Evolutionary conservation across 441 rosid species (phyloP).

Genomic region (Isatis lusitanica): DNA sequence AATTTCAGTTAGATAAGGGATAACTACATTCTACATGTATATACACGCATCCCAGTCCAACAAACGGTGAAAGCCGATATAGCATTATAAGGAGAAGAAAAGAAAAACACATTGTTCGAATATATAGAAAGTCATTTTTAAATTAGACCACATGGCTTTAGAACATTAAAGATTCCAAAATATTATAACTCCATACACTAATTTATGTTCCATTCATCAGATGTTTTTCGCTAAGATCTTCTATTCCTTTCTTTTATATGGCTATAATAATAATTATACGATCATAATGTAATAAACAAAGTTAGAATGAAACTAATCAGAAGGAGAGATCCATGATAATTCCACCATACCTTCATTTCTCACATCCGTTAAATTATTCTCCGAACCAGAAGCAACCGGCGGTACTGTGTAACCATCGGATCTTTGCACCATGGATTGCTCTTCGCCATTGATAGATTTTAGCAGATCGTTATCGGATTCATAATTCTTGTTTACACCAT

Average conservation of each 20-base stretch:
- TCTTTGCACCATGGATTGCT: slow-evolving; percentile 32
- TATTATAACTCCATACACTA: slow-evolving; percentile 7
- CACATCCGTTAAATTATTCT: slow-evolving; percentile 32
- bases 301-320: slow-evolving; percentile 37
- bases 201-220: slow-evolving; percentile 9
- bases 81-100: neutral
- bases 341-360: slow-evolving; percentile 68
- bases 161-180: slow-evolving; percentile 27
- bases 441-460: slow-evolving; percentile 37
- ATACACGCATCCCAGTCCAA: neutral
- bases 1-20: no score
- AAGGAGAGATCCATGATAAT: slow-evolving; percentile 75
- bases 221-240: slow-evolving; percentile 3
- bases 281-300: slow-evolving; percentile 9
- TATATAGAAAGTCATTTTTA: slow-evolving; percentile 16
- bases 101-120: slow-evolving; percentile 11
- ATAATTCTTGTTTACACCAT: slow-evolving; percentile 13
- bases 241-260: neutral
- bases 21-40: no score
- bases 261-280: neutral
- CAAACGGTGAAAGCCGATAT: neutral
- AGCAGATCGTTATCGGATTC: slow-evolving; percentile 11
- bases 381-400: slow-evolving; percentile 42
- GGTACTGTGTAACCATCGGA: slow-evolving; percentile 39
- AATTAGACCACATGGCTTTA: slow-evolving; percentile 8